These are phyloP conservation scores for Kitagawia praeruptora DNA, from an alignment of 129 eudicot species.

Conservation along the genomic window DNA sequence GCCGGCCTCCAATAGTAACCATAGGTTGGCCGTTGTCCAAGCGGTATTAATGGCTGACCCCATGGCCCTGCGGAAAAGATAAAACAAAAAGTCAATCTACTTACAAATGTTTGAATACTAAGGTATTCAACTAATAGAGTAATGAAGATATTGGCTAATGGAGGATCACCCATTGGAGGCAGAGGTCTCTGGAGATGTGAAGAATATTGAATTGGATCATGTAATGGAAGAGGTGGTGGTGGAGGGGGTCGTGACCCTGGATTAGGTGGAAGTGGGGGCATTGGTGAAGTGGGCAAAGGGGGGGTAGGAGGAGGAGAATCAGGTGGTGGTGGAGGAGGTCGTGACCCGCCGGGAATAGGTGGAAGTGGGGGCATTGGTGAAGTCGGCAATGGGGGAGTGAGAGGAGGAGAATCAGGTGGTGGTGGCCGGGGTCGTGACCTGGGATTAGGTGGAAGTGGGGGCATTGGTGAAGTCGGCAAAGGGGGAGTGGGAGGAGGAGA, in stretches of 20 bases:
- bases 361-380: too few relatives aligned
- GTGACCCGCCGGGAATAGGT: too few relatives aligned
- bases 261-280: conserved; percentile 46
- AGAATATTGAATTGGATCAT: background rate
- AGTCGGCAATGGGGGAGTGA: too few relatives aligned
- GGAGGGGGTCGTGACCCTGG: conserved; percentile 50
- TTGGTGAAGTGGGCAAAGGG: conserved; percentile 44
- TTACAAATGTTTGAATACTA: too few relatives aligned
- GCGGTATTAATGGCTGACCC: background rate
- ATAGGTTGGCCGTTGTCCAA: background rate
- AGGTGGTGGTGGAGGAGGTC: too few relatives aligned
- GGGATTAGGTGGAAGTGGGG: conserved; percentile 44
- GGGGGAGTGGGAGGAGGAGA: conserved; percentile 87
- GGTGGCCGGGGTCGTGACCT: conserved; percentile 47
- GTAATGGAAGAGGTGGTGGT: conserved; percentile 5
- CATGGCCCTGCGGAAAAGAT: background rate
- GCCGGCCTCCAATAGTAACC: background rate
- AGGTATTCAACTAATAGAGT: background rate
- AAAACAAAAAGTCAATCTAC: background rate
- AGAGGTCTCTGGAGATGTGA: background rate
- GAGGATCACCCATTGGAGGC: background rate
- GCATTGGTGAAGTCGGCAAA: conserved; percentile 55
- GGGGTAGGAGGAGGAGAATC: too few relatives aligned
- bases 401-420: background rate
- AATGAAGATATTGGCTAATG: background rate